Percentiles rank a stretch among this genome's conserved stretches.
phyloP scores from a whole-genome alignment of 1,284 basidiomycete species.

The Acaromyces ingoldii region DNA sequence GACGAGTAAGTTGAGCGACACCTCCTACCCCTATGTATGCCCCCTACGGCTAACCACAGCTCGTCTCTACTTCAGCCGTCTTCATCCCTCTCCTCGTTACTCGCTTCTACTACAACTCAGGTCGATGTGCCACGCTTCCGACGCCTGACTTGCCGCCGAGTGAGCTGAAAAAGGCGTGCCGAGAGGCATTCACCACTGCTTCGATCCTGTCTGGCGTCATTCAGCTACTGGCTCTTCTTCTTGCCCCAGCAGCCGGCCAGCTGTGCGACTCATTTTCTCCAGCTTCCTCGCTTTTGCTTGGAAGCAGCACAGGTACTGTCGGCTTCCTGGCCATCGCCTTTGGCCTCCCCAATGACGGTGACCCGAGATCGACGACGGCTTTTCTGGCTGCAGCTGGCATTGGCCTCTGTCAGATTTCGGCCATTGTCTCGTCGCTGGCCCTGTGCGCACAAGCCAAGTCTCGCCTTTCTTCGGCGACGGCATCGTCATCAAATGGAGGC shows the following conservation, averaged over 20 bases:
- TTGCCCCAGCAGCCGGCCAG: slow-evolving; percentile 23
- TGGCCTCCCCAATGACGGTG: slow-evolving; percentile 14
- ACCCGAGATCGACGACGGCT: slow-evolving; percentile 18
- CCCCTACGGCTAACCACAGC: too few relatives aligned
- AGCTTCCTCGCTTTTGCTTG: slow-evolving; percentile 16
- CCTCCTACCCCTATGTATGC: too few relatives aligned
- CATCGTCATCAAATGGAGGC: too few relatives aligned
- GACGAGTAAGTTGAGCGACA: too few relatives aligned
- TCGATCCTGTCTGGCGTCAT: slow-evolving; percentile 28
- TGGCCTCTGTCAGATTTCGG: slow-evolving; percentile 28
- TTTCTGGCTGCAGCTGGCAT: slow-evolving; percentile 22
- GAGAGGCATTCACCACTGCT: slow-evolving; percentile 27
- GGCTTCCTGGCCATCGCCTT: slow-evolving; percentile 24
- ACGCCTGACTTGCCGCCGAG: slow-evolving; percentile 24
- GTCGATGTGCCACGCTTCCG: slow-evolving; percentile 20
- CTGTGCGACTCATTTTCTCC: slow-evolving; percentile 25
- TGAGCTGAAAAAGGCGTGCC: slow-evolving; percentile 30
- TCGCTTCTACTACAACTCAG: slow-evolving; percentile 33
- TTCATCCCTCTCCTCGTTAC: slow-evolving; percentile 36
- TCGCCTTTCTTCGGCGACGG: neutral
- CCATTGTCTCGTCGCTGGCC: slow-evolving; percentile 29
- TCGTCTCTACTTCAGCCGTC: slow-evolving; percentile 8
- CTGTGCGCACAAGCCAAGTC: slow-evolving; percentile 18
- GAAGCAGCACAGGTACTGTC: slow-evolving; percentile 17
- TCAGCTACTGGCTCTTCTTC: slow-evolving; percentile 25